These are phyloP conservation scores for Pyrenochaeta sp. DNA, from an alignment of 2,329 filamentous ascomycete species.

Conservation along the genomic window DNA sequence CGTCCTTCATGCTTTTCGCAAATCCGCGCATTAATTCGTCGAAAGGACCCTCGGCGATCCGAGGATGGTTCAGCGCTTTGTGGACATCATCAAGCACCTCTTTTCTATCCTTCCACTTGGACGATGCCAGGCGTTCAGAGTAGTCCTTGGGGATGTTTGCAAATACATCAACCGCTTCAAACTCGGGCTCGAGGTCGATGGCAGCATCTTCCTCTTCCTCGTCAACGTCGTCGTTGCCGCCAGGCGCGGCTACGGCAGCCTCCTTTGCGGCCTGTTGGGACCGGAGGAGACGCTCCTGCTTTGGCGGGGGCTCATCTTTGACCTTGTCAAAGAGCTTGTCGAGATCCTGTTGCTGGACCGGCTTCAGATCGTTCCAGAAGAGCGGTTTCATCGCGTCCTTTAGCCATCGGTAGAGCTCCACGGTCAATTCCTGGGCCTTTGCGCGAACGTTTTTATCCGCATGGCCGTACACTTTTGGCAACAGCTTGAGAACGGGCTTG, in stretches of 20 bases:
- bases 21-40: slow-evolving; percentile 82
- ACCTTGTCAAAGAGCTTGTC: slow-evolving; percentile 94
- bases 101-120: slow-evolving; percentile 99
- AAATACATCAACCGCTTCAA: slow-evolving; percentile 86
- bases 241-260: slow-evolving; percentile 68
- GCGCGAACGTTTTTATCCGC: slow-evolving; percentile 98
- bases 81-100: slow-evolving; percentile 87
- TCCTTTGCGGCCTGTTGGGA: slow-evolving; percentile 88
- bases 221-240: slow-evolving; percentile 55
- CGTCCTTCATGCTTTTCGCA: slow-evolving; percentile 98
- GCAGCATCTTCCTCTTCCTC: slow-evolving; percentile 69
- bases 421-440: slow-evolving; percentile 87
- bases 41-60: slow-evolving; percentile 90
- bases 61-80: slow-evolving; percentile 78
- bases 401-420: slow-evolving; percentile 96
- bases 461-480: slow-evolving; percentile 92
- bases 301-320: slow-evolving; percentile 84
- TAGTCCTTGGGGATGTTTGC: slow-evolving; percentile 84
- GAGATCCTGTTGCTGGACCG: slow-evolving; percentile 91
- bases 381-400: slow-evolving; percentile 98
- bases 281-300: slow-evolving; percentile 86
- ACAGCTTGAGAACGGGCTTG: slow-evolving; percentile 84
- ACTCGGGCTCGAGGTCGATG: slow-evolving; percentile 69
- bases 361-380: slow-evolving; percentile 95
- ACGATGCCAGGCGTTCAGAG: slow-evolving; percentile 80